A percentile compares a stretch with the other conserved stretches of the same genome.
Evolutionary conservation across 1,284 basidiomycete species (phyloP).

Genomic region (Boletus semigastroideus): DNA sequence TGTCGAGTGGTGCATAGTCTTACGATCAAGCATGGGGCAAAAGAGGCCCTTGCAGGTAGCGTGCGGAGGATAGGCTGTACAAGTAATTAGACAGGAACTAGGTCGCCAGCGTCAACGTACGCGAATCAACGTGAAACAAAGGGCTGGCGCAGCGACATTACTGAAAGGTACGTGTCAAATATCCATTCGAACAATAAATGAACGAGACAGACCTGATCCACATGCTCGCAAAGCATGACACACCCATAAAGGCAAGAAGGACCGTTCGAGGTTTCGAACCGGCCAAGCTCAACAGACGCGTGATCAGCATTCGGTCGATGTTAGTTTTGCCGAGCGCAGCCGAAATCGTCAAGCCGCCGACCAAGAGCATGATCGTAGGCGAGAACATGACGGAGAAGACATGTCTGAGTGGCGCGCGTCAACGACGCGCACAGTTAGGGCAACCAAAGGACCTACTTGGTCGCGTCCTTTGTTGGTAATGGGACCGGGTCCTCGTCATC

Average conservation of each 20-base stretch:
- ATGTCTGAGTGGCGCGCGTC: slow-evolving; percentile 44
- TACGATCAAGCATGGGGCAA: slow-evolving; percentile 90
- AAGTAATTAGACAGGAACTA: slow-evolving; percentile 6
- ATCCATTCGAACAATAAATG: slow-evolving; percentile 12
- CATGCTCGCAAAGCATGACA: slow-evolving; percentile 98
- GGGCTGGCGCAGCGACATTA: slow-evolving; percentile 96
- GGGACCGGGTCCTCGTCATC: slow-evolving; percentile 50
- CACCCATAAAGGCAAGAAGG: slow-evolving; percentile 92
- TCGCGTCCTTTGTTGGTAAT: slow-evolving; percentile 70
- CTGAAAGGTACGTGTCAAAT: slow-evolving; percentile 39
- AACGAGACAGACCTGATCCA: slow-evolving; percentile 80
- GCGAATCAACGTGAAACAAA: slow-evolving; percentile 96
- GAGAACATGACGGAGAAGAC: slow-evolving; percentile 82
- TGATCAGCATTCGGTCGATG: slow-evolving; percentile 93
- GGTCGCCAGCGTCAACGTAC: slow-evolving; percentile 43
- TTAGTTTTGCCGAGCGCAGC: slow-evolving; percentile 97
- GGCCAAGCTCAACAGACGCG: slow-evolving; percentile 88
- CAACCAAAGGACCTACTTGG: slow-evolving; percentile 62
- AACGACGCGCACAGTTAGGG: not conserved
- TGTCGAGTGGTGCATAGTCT: slow-evolving; percentile 32
- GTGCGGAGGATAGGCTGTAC: slow-evolving; percentile 84
- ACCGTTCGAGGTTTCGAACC: slow-evolving; percentile 87
- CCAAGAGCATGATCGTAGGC: slow-evolving; percentile 95
- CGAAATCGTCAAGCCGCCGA: slow-evolving; percentile 98
- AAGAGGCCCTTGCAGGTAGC: slow-evolving; percentile 83